Conservation (phyloP, 2,329 filamentous ascomycete genomes). For the Blastomyces parvus region DNA sequence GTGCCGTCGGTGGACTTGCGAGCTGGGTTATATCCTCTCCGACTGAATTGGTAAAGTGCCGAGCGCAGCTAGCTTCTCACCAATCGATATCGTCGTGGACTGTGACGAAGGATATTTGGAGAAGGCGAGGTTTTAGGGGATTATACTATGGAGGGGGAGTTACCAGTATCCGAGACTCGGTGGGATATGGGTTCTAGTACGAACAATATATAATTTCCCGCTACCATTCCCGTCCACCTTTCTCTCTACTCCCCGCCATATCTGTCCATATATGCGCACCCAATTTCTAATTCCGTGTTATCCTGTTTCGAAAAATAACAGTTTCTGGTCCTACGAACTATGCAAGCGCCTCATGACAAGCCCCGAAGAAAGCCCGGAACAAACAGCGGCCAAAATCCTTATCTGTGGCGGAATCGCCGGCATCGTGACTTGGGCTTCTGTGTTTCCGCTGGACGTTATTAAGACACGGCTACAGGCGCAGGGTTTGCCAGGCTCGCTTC, state of each 20-base stretch:
- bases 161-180: slow-evolving; percentile 71
- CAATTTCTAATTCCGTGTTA: background rate
- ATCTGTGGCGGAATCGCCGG: slow-evolving; percentile 82
- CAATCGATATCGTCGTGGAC: slow-evolving; percentile 49
- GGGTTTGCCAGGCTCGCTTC: slow-evolving; percentile 17
- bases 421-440: slow-evolving; percentile 75
- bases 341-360: slow-evolving; percentile 51
- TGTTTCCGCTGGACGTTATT: slow-evolving; percentile 85
- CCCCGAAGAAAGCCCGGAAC: slow-evolving; percentile 38
- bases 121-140: slow-evolving; percentile 53
- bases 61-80: slow-evolving; percentile 57
- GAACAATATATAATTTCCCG: slow-evolving; percentile 19
- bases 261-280: background rate
- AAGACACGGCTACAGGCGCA: slow-evolving; percentile 89
- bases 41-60: slow-evolving; percentile 84
- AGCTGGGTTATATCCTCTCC: slow-evolving; percentile 81
- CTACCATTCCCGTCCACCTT: too few species aligned
- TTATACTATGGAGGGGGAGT: slow-evolving; percentile 73
- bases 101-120: slow-evolving; percentile 54
- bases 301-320: slow-evolving; percentile 20
- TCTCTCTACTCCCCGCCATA: background rate
- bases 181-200: slow-evolving; percentile 93
- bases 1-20: slow-evolving; percentile 70
- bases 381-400: slow-evolving; percentile 54
- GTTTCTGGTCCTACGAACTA: slow-evolving; percentile 84